Evolutionary conservation across 192 early-diverging fungal genomes (phyloP), one percentile per base, ranked within the genome.

Genomic region (Linnemannia schmuckeri): DNA sequence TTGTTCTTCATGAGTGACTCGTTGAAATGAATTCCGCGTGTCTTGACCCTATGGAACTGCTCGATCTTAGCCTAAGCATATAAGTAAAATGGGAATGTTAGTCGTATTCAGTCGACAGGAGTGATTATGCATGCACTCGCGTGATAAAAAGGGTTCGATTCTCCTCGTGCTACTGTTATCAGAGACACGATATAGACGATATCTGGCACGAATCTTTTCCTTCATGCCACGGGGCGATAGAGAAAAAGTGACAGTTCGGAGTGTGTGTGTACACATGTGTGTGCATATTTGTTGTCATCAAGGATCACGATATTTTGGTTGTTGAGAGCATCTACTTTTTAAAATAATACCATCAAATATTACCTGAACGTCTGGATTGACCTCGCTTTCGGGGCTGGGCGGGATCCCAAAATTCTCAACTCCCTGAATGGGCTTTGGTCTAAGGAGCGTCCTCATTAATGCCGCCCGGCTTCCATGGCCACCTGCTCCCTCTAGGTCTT

Each of bases 1-100:
- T 97, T 97, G 87, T 95, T 98, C 30, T 93, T 89, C 87, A 92
- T 91, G 46, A 99, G 89, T 30, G 93, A 91, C 47, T 94, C 93
- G 86, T 99, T 99, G 81, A 98, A 96, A 70, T 90, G 90, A 8
- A 94, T 94, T 0, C 97, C 97, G 38, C 92, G 89, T 57, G 80
- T 85, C 76, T 92, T 92, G 44, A 98, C 88, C 27, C 89, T 77
- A 38, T 94, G 88, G 91, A 95, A 98, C 69, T 96, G 94, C 47
- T 80, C 89, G 37, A 99, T 96, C 83, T 97, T 96, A 24, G 82
- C 93, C 93, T 96, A 66, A 12, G 15, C 30, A 52, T 35, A 68
- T 52, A 52, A 46, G 6, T 22, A 41, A 70, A 20, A 40, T 13
- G 7, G 27, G n/a, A 33, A 38, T 78, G 37, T 47, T 78, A 70